Evolutionary conservation across 148 eudicot genomes (phyloP).

Genomic region (Silene conica): DNA sequence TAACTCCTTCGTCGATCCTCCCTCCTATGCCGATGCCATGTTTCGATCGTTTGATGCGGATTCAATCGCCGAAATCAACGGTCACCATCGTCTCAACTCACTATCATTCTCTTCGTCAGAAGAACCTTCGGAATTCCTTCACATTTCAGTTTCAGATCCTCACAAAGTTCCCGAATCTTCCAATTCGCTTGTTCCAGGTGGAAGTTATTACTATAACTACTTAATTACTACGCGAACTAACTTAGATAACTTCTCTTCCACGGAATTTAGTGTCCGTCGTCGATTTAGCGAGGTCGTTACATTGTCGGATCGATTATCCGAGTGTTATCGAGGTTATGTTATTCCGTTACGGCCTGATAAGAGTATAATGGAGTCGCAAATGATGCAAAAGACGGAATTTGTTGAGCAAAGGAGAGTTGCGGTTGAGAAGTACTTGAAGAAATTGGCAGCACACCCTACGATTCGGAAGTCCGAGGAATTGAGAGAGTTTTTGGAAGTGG

Average conservation of each 20-base stretch:
- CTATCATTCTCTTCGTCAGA: conserved; percentile 1
- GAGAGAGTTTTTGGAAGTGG: conserved; percentile 78
- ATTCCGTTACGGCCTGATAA: conserved; percentile 83
- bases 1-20: conserved; percentile 81
- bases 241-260: conserved; percentile 43
- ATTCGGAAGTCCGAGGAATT: conserved; percentile 73
- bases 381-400: conserved; percentile 91
- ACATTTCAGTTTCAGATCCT: conserved; percentile 82
- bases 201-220: conserved; percentile 52
- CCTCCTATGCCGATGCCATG: conserved; percentile 85
- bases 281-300: conserved; percentile 62
- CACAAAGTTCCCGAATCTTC: conserved; percentile 55
- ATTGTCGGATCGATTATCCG: conserved; percentile 11
- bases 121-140: conserved; percentile 35
- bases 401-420: conserved; percentile 79
- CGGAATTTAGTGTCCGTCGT: conserved; percentile 66
- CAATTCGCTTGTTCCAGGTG: conserved; percentile 72
- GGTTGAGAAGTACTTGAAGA: conserved; percentile 71
- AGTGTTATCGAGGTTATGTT: conserved; percentile 50
- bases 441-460: conserved; percentile 59
- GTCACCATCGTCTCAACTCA: conserved; percentile 32
- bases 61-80: conserved; percentile 35
- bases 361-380: conserved; percentile 76
- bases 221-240: conserved; percentile 66
- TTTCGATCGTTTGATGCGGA: conserved; percentile 79